A percentile compares a stretch with the other conserved stretches of the same genome.
phyloP scores from a whole-genome alignment of 768 basidiomycete genomes.

The Sarcodon aspratus region DNA sequence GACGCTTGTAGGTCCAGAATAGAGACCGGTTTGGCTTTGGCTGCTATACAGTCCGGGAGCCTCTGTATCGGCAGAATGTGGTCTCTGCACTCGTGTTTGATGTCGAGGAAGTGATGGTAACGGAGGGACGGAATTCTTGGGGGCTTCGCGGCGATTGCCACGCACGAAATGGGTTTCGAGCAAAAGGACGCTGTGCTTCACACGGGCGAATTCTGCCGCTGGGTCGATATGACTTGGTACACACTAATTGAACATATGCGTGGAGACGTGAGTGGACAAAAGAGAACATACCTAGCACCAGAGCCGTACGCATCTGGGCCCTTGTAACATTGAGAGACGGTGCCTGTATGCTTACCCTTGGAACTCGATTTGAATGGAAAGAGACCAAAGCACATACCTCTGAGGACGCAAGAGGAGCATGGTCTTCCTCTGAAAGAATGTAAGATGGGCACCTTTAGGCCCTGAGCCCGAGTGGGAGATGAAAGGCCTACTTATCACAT shows the following conservation, averaged over 20 bases:
- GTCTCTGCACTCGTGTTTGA: no score
- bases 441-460: constrained; percentile 1
- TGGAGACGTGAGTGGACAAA: constrained; percentile 8
- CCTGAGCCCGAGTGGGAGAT: background rate
- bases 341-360: constrained; percentile 36
- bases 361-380: background rate
- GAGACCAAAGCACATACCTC: constrained; percentile 34
- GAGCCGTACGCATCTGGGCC: constrained; percentile 42
- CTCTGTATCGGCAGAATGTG: constrained; percentile 12
- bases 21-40: constrained; percentile 57
- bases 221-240: constrained; percentile 39
- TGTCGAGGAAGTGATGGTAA: constrained; percentile 38
- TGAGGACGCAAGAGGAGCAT: constrained; percentile 79
- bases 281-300: constrained; percentile 29
- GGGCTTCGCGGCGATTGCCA: constrained; percentile 13
- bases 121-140: constrained; percentile 13
- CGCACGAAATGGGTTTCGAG: constrained; percentile 47
- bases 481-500: constrained; percentile 58
- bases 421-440: constrained; percentile 51
- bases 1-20: constrained; percentile 70
- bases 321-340: constrained; percentile 72
- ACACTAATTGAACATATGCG: background rate
- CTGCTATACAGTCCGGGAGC: constrained; percentile 59
- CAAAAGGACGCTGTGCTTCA: constrained; percentile 56
- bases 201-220: constrained; percentile 51